Evolutionary conservation across 257 asterid species (phyloP).

Genomic region (Salvia rosmarinus): DNA sequence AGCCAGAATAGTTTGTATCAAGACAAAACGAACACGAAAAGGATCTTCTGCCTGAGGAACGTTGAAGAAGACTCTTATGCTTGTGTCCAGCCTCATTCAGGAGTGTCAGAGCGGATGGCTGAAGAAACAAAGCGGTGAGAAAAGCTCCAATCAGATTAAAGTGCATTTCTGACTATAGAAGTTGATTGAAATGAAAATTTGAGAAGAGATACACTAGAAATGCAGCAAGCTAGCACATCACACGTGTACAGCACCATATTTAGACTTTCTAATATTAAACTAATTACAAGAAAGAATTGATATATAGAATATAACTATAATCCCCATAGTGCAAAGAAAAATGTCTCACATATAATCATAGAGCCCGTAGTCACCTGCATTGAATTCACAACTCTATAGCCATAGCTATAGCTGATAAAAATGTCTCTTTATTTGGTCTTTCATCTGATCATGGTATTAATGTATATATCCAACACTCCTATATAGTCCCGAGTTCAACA

Average conservation of each 20-base stretch:
- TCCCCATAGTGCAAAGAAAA: neutral
- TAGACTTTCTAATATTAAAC: neutral
- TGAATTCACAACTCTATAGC: neutral
- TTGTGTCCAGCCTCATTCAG: constrained; percentile 39
- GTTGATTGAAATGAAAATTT: neutral
- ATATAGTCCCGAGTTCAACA: neutral
- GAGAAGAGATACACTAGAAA: neutral
- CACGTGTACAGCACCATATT: neutral
- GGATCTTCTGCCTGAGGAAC: constrained; percentile 32
- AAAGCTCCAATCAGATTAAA: constrained; percentile 21
- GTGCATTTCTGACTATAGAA: neutral
- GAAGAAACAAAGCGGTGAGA: constrained; percentile 35
- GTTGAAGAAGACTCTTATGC: constrained; percentile 17
- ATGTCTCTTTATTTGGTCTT: constrained; percentile 6
- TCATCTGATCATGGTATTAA: neutral
- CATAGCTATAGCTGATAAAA: too few species aligned
- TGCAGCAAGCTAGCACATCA: neutral
- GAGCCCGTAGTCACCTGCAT: neutral
- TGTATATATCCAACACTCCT: neutral
- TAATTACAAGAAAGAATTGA: neutral
- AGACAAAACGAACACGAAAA: constrained; percentile 22
- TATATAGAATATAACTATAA: neutral
- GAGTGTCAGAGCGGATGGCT: constrained; percentile 49
- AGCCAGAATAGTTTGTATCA: constrained; percentile 25
- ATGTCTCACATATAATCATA: neutral